Evolutionary conservation across 345 rosid species (phyloP).

Genomic region (Nephelium lappaceum): DNA sequence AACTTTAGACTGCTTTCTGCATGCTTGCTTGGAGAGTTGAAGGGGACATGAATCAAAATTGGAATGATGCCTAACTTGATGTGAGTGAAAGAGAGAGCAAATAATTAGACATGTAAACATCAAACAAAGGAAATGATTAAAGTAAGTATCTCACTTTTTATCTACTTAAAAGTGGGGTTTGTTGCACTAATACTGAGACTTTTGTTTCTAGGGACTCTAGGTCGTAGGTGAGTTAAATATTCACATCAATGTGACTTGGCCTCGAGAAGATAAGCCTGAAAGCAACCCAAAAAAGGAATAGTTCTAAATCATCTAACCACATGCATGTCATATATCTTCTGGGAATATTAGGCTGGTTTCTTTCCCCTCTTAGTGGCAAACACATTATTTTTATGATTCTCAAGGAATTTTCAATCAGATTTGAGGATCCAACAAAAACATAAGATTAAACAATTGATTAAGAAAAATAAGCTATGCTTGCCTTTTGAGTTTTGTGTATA

Average conservation of each 20-base stretch:
- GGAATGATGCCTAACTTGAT: conserved; percentile 25
- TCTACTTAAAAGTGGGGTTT: conserved; percentile 15
- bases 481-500: background rate
- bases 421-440: conserved; percentile 1
- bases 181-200: conserved; percentile 7
- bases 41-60: background rate
- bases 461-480: background rate
- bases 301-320: conserved; percentile 9
- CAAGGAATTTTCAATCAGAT: background rate
- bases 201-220: conserved; percentile 8
- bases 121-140: conserved; percentile 15
- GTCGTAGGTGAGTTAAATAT: conserved; percentile 22
- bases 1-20: conserved; percentile 20
- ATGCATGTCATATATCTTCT: background rate
- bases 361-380: conserved; percentile 2
- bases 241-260: conserved; percentile 23
- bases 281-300: conserved; percentile 25
- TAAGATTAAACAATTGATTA: background rate
- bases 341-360: conserved; percentile 26
- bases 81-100: conserved; percentile 6
- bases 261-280: conserved; percentile 19
- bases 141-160: conserved; percentile 11
- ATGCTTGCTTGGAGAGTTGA: conserved; percentile 12
- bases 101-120: conserved; percentile 7
- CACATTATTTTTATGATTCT: background rate